Base-by-base conservation (phyloP, 2,329 filamentous ascomycete genomes). In the Capronia americana region DNA sequence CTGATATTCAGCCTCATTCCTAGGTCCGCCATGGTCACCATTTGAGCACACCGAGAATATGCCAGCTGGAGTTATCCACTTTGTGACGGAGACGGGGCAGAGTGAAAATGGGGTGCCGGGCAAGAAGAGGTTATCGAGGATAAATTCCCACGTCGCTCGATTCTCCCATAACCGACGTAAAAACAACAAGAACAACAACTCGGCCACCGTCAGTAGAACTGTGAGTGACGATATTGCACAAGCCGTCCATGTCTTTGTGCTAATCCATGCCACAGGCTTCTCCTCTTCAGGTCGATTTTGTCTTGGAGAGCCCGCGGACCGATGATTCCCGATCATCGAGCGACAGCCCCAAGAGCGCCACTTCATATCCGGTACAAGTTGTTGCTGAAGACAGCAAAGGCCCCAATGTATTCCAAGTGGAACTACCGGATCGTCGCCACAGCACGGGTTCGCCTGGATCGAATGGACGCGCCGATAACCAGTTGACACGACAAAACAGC, bases 51-150 rank as follows among this genome's bases (percentile, higher is more conserved):
- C 14, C 14, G 34, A n/a, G 17, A 53, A 26, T 26, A 61, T 61
- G 58, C 23, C 58, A 26, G 32, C 58, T 28, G 58, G 58, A 28
- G 46, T 56, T n/a, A 62, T 62, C 23, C 51, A 62, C 41, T 62
- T 62, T 41, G 60, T 62, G 32, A 56, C 48, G 8, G 60, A 62
- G 60, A 62, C 60, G 34, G 60, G 60, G 23, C 51, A 56, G 53
- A 50, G 51, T n/a, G 32, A 62, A 4, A 48, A 46, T 24, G 58
- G 58, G 1, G 34, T 44, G 12, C 60, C 60, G 34, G 50, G 51
- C 32, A 62, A 56, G 53, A 55, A 44, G 51, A 44, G 60, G 38
- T n/a, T 62, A 38, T 62, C 60, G 11, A 54, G 51, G 24, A 62
- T 62, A 48, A 62, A 62, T 17, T 28, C 60, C 28, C 60, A 62